Percentiles rank a stretch among this genome's conserved stretches.
Conservation (phyloP, 768 basidiomycete species). For the Mycena pura region DNA sequence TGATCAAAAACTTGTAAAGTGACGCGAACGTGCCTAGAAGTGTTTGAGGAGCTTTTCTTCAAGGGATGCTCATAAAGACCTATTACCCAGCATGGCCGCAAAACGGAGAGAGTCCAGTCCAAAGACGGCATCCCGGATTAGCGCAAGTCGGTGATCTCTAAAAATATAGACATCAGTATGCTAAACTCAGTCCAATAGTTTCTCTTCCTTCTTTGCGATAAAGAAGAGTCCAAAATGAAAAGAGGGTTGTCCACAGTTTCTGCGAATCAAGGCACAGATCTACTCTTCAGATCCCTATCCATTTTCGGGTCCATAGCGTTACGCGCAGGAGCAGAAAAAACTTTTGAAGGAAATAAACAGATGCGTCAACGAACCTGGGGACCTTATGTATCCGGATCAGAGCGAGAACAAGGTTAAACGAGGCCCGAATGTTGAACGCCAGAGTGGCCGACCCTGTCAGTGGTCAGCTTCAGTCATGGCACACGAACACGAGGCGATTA, state of each 20-base stretch:
- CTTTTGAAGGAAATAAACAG: not conserved
- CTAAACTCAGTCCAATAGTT: no score
- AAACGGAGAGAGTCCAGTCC: conserved; percentile 87
- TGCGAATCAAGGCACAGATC: no score
- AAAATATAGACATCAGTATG: no score
- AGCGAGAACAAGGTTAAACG: conserved; percentile 80
- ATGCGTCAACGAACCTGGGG: conserved; percentile 64
- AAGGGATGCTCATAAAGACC: conserved; percentile 20
- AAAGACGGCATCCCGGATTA: conserved; percentile 84
- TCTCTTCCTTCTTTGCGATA: no score
- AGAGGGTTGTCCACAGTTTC: no score
- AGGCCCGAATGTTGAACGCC: conserved; percentile 82
- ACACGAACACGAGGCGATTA: not conserved
- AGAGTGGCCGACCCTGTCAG: conserved; percentile 84
- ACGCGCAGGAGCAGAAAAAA: not conserved
- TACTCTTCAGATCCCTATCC: no score
- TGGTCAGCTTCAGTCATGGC: conserved; percentile 36
- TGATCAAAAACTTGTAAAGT: conserved; percentile 80
- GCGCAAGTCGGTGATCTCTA: conserved; percentile 45
- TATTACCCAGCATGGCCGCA: conserved; percentile 85
- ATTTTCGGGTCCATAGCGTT: no score
- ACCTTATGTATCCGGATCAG: conserved; percentile 71
- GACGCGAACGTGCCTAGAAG: conserved; percentile 79
- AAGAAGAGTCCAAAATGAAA: no score
- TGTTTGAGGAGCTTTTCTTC: conserved; percentile 30